These are phyloP conservation scores for Lepidium campestre DNA, from an alignment of 441 rosid genomes.

Conservation along the genomic window DNA sequence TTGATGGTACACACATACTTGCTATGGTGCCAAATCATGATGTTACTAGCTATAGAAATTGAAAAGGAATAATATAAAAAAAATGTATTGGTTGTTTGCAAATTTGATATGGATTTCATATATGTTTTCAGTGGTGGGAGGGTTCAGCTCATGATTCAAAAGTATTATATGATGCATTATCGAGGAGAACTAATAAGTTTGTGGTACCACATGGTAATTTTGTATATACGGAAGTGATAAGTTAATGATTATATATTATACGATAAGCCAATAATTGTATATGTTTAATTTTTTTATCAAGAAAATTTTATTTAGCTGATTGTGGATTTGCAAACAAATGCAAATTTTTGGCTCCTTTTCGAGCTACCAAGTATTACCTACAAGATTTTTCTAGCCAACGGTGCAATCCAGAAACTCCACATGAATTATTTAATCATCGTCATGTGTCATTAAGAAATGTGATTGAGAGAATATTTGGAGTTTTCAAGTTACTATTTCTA, in stretches of 20 bases:
- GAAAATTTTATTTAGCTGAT: background rate
- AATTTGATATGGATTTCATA: background rate
- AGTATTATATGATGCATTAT: background rate
- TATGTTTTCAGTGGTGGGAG: slow-evolving; percentile 3
- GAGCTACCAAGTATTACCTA: background rate
- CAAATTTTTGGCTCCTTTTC: background rate
- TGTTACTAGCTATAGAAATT: background rate
- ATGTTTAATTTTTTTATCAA: no score
- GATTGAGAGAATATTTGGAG: background rate
- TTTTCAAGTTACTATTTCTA: background rate
- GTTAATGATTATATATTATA: background rate
- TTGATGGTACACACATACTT: slow-evolving; percentile 1
- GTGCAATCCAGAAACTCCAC: background rate
- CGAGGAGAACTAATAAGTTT: background rate
- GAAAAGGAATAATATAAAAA: background rate
- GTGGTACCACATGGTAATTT: background rate
- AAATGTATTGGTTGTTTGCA: background rate
- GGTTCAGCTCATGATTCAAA: background rate
- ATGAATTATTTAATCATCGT: background rate
- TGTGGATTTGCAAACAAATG: background rate
- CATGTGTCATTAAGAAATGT: background rate
- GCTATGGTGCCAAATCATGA: background rate
- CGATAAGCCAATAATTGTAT: background rate
- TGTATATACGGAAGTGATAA: no score
- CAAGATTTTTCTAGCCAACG: background rate